Evolutionary conservation across 163 green algal genomes (phyloP).

Genomic region (Chloroidium sp.): DNA sequence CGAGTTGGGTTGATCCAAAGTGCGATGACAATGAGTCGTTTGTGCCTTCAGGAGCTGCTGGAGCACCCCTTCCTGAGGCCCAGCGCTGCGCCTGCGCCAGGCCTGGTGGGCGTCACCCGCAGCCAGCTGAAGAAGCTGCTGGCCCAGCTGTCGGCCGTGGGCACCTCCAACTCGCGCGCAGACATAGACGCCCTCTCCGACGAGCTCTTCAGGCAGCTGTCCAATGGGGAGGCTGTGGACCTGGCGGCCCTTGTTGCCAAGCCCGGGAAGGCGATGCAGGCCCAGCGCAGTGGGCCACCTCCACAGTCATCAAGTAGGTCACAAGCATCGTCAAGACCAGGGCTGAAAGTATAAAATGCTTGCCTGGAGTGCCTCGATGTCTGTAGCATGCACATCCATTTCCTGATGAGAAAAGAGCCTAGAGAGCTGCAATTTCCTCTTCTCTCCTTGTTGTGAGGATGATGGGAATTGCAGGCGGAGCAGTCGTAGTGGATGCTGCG

Average conservation of each 20-base stretch:
- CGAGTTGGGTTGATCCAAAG: too few species aligned
- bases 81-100: constrained; percentile 3
- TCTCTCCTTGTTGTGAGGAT: too few species aligned
- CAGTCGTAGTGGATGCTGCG: too few species aligned
- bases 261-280: too few species aligned
- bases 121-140: constrained; percentile 61
- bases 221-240: constrained; percentile 16
- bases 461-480: too few species aligned
- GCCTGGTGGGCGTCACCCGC: constrained; percentile 15
- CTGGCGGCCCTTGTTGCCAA: constrained; percentile 4
- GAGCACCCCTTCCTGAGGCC: constrained; percentile 82
- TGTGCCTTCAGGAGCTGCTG: constrained; percentile 62
- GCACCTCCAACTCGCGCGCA: neutral
- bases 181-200: constrained; percentile 51
- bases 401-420: neutral
- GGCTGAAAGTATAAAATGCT: neutral
- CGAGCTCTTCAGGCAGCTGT: constrained; percentile 61
- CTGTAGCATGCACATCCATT: neutral
- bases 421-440: too few species aligned
- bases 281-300: neutral
- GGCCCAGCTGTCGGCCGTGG: constrained; percentile 30
- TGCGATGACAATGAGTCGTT: too few species aligned
- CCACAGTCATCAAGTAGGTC: neutral
- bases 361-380: neutral
- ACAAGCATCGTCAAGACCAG: neutral